Conservation (phyloP, 2,329 filamentous ascomycete genomes). For the Venturia oleaginea region DNA sequence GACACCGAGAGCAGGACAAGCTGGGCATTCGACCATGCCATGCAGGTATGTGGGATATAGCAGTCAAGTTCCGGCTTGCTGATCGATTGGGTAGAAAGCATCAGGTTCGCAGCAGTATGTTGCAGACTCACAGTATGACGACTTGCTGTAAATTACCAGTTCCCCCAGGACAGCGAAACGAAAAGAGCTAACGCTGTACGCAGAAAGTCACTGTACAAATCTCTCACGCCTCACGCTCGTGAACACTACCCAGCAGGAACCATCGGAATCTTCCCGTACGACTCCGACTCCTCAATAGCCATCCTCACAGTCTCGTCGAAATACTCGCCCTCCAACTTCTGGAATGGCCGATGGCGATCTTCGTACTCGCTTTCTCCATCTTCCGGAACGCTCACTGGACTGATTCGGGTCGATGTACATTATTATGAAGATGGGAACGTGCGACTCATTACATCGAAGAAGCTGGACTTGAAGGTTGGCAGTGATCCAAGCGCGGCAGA, state of each 20-base stretch:
- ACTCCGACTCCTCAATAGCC: slow-evolving; percentile 66
- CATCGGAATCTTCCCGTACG: slow-evolving; percentile 73
- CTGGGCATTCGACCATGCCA: slow-evolving; percentile 78
- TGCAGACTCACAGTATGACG: slow-evolving; percentile 65
- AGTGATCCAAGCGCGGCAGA: slow-evolving; percentile 52
- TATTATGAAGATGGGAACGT: slow-evolving; percentile 99
- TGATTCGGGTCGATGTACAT: slow-evolving; percentile 89
- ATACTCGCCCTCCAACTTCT: slow-evolving; percentile 97
- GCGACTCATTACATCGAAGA: slow-evolving; percentile 80
- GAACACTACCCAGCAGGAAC: slow-evolving; percentile 84
- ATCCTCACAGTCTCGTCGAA: slow-evolving; percentile 88
- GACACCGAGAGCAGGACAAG: slow-evolving; percentile 82
- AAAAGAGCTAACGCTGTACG: neutral
- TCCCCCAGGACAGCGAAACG: neutral
- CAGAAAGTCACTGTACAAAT: slow-evolving; percentile 78
- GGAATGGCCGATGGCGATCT: slow-evolving; percentile 96
- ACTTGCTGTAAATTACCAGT: slow-evolving; percentile 59
- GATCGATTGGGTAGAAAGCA: slow-evolving; percentile 53
- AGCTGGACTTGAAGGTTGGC: slow-evolving; percentile 52
- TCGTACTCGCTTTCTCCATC: slow-evolving; percentile 70
- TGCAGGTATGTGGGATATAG: slow-evolving; percentile 53
- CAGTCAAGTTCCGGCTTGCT: neutral
- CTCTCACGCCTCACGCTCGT: slow-evolving; percentile 62
- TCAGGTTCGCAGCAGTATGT: slow-evolving; percentile 71
- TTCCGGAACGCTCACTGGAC: slow-evolving; percentile 61